Evolutionary conservation across 2,329 filamentous ascomycete species (phyloP), one percentile per base, ranked within the genome.

Genomic region (Aspergillus brunneoviolaceus): DNA sequence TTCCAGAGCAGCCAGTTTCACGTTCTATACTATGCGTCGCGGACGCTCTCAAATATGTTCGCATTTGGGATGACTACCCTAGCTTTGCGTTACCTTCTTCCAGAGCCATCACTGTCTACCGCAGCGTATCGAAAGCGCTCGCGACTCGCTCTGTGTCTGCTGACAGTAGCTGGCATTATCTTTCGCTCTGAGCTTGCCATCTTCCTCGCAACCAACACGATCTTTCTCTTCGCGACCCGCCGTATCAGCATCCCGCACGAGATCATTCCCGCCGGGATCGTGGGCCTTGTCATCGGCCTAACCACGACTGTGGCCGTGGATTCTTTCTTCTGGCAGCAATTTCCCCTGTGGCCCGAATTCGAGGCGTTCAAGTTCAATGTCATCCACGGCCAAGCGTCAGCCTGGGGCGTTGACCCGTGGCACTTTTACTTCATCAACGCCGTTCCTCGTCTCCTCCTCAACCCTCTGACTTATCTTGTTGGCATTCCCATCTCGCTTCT

Each of bases 31-130:
- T 99, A 99, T 79, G 89, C 93, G 14, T 95, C 92, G 16, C 84
- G 95, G 62, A 95, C 92, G 2, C 79, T 99, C 65, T 95, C 95
- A 2, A 99, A 99, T 74, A 96, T 96, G 89, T 96, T 97, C 77
- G 93, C 95, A 21, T 95, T 98, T 79, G 86, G 87, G 10, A 79
- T 97, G 60, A 74, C 74, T 35, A 80, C 76, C 1, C 49, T 77
- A 9, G 76, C 76, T 10, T 69, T 86, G 51, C 74, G 80, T 45
- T 79, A 76, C 60, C 71, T 85, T 49, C 77, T 87, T 2, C 79
- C 83, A 16, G 79, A 80, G 23, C 66, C 70, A 45, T 45, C 6
- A 60, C 59, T 14, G 52, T 60, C 21, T 23, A 45, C 60, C 39
- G 39, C 59, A 35, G 59, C 65, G 69, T 55, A 76, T 31, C 69